phyloP scores from a whole-genome alignment of 768 basidiomycete genomes.

The Podaxis mareebaensis region DNA sequence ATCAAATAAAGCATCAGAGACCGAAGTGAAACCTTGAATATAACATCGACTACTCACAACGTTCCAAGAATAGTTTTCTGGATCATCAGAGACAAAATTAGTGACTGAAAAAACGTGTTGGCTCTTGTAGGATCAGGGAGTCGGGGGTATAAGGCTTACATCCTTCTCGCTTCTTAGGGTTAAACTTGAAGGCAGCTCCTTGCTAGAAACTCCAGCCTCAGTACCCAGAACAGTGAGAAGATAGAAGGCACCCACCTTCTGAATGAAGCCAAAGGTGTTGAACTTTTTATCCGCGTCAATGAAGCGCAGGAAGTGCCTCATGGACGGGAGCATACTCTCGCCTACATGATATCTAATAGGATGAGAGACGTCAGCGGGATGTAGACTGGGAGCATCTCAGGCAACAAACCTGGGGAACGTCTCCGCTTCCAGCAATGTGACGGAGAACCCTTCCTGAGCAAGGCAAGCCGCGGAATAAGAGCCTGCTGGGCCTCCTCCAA shows the following conservation, averaged over 20 bases:
- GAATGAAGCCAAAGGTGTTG: slow-evolving; percentile 30
- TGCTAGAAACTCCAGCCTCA: slow-evolving; percentile 34
- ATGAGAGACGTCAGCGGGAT: neutral
- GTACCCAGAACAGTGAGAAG: neutral
- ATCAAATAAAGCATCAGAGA: neutral
- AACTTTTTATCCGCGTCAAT: slow-evolving; percentile 38
- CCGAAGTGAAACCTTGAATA: neutral
- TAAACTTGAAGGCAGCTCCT: slow-evolving; percentile 62
- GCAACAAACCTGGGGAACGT: slow-evolving; percentile 51
- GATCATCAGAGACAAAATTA: slow-evolving; percentile 52
- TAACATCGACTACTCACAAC: slow-evolving; percentile 37
- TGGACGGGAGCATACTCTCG: slow-evolving; percentile 39
- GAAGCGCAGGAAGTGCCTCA: slow-evolving; percentile 36
- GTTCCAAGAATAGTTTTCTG: slow-evolving; percentile 54
- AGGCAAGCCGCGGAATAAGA: slow-evolving; percentile 59
- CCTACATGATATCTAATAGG: slow-evolving; percentile 37
- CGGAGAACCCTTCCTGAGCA: slow-evolving; percentile 54
- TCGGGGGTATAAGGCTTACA: slow-evolving; percentile 37
- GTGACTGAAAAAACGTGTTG: slow-evolving; percentile 41
- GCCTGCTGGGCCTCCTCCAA: slow-evolving; percentile 58
- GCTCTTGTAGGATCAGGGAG: neutral
- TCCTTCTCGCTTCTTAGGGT: slow-evolving; percentile 55
- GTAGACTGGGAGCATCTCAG: neutral
- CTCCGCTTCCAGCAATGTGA: slow-evolving; percentile 52
- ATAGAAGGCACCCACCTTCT: slow-evolving; percentile 27